Percentiles rank a stretch among this genome's conserved stretches.
Conservation (phyloP, 768 basidiomycete species). For the Russula vinacea region DNA sequence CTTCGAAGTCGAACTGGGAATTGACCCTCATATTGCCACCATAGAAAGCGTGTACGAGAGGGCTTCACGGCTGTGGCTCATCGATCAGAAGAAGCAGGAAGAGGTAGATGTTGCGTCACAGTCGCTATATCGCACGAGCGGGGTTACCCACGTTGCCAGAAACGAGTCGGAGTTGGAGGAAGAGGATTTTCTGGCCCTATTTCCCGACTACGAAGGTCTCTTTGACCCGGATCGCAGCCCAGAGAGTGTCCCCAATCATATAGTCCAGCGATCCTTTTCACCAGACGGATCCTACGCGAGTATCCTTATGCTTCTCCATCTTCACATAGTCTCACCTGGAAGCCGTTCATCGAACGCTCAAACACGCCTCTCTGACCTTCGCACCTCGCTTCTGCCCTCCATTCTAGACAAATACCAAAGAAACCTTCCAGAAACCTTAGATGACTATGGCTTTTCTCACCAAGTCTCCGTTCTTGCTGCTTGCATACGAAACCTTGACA, state of each 20-base stretch:
- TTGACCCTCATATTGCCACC: constrained; percentile 36
- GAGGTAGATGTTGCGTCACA: constrained; percentile 60
- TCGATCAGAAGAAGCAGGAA: constrained; percentile 68
- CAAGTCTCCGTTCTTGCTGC: constrained; percentile 51
- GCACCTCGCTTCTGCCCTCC: constrained; percentile 20
- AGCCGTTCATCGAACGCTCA: constrained; percentile 37
- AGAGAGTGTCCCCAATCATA: constrained; percentile 3
- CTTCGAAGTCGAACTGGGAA: constrained; percentile 46
- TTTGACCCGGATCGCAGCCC: constrained; percentile 34
- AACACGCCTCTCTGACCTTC: constrained; percentile 23
- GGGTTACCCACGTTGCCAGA: constrained; percentile 49
- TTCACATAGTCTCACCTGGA: constrained; percentile 39
- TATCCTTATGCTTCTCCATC: constrained; percentile 49
- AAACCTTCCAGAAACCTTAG: constrained; percentile 39
- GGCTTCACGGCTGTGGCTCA: constrained; percentile 75
- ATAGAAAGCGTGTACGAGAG: constrained; percentile 63
- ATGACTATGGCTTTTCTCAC: constrained; percentile 48
- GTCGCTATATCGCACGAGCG: constrained; percentile 72
- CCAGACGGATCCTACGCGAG: constrained; percentile 40
- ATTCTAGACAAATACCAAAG: constrained; percentile 24
- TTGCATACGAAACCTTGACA: constrained; percentile 38
- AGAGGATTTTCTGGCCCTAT: constrained; percentile 76
- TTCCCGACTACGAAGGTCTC: constrained; percentile 73
- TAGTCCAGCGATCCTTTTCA: constrained; percentile 29
- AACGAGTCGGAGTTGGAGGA: constrained; percentile 78